Evolutionary conservation across 805 yeast genomes (phyloP).

Genomic region (Sugiyamaella mastotermitis): DNA sequence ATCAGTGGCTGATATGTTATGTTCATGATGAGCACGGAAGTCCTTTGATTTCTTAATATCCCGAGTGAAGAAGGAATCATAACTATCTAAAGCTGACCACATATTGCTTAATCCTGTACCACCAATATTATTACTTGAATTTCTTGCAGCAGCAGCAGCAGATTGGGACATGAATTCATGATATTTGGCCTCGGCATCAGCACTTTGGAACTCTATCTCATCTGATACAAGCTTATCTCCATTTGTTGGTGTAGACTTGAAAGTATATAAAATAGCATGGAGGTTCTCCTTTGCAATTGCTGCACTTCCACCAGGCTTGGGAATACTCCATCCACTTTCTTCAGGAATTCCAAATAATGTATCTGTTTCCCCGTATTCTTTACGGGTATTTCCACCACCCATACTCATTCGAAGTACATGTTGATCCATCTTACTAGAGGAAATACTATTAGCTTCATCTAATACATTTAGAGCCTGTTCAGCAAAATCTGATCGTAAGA

Average conservation of each 20-base stretch:
- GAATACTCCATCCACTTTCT: slow-evolving; percentile 95
- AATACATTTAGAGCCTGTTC: slow-evolving; percentile 84
- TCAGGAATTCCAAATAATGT: slow-evolving; percentile 93
- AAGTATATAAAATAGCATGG: slow-evolving; percentile 90
- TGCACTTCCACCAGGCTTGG: slow-evolving; percentile 89
- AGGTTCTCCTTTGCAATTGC: slow-evolving; percentile 87
- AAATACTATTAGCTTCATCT: slow-evolving; percentile 77
- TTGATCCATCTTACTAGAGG: slow-evolving; percentile 85
- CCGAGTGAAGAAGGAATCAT: slow-evolving; percentile 82
- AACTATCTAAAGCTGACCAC: slow-evolving; percentile 87
- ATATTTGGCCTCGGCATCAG: slow-evolving; percentile 52
- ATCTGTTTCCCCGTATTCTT: slow-evolving; percentile 78
- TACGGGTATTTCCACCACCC: slow-evolving; percentile 71
- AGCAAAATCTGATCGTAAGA: slow-evolving; percentile 77
- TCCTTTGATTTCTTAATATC: slow-evolving; percentile 29
- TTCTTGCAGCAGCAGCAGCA: slow-evolving; percentile 39
- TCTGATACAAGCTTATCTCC: slow-evolving; percentile 7
- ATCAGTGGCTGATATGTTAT: slow-evolving; percentile 47
- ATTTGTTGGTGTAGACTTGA: slow-evolving; percentile 28
- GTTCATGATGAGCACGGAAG: slow-evolving; percentile 24
- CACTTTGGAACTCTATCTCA: slow-evolving; percentile 38
- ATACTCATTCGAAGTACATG: slow-evolving; percentile 88
- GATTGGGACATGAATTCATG: slow-evolving; percentile 34
- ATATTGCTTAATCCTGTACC: slow-evolving; percentile 76
- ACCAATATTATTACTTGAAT: slow-evolving; percentile 23